Evolutionary conservation across 2,329 filamentous ascomycete genomes (phyloP).

Genomic region (Diaporthe sp.): DNA sequence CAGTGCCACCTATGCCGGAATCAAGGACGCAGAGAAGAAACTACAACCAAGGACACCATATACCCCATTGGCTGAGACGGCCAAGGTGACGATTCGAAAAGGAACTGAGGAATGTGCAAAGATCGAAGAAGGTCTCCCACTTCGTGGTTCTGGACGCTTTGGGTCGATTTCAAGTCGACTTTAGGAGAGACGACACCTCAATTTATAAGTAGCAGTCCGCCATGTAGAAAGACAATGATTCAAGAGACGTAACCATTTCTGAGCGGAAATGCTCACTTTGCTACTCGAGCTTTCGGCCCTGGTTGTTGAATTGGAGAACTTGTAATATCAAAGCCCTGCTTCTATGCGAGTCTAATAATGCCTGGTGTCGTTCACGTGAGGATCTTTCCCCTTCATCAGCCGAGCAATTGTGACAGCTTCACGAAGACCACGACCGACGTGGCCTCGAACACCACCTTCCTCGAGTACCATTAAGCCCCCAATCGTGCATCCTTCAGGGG

Average conservation of each 20-base stretch:
- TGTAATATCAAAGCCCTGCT: background rate
- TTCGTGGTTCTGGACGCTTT: background rate
- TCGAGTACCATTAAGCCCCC: conserved; percentile 69
- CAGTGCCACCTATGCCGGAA: conserved; percentile 54
- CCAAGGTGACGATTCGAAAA: background rate
- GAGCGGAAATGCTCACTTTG: no score
- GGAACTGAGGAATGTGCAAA: background rate
- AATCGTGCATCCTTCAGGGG: conserved; percentile 70
- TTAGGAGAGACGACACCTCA: no score
- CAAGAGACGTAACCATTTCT: background rate
- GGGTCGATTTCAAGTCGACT: background rate
- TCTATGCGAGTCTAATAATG: background rate
- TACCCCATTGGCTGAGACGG: background rate
- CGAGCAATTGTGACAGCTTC: conserved; percentile 59
- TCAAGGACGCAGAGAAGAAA: conserved; percentile 10
- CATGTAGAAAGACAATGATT: no score
- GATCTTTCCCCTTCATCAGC: conserved; percentile 49
- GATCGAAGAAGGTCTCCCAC: conserved; percentile 11
- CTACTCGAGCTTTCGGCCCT: background rate
- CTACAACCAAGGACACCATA: conserved; percentile 12
- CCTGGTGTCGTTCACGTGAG: conserved; percentile 54
- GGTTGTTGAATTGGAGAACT: background rate
- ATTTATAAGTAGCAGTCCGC: no score
- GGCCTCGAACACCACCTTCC: conserved; percentile 62
- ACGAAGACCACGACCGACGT: conserved; percentile 53